phyloP scores from a whole-genome alignment of 768 basidiomycete species.

The Austroboletus eburneus region DNA sequence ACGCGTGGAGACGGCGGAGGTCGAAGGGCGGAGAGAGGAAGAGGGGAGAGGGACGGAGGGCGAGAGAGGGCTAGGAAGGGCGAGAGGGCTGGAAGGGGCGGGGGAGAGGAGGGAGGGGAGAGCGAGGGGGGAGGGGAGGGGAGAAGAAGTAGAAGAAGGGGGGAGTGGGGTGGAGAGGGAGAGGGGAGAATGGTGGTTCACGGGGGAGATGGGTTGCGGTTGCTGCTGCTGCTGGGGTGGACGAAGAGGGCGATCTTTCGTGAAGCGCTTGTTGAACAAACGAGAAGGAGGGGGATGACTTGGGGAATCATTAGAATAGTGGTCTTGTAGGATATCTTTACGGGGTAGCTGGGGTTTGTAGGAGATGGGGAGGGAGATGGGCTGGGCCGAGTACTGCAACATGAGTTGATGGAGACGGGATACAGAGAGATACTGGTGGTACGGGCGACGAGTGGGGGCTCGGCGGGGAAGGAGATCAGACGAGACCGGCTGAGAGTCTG shows the following conservation, averaged over 20 bases:
- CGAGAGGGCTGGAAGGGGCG: conserved; percentile 28
- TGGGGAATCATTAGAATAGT: conserved; percentile 26
- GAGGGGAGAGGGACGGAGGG: conserved; percentile 28
- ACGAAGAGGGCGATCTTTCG: conserved; percentile 27
- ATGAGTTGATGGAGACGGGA: conserved; percentile 38
- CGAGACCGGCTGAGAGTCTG: conserved; percentile 44
- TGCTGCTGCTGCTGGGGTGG: conserved; percentile 17
- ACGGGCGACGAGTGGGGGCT: conserved; percentile 30
- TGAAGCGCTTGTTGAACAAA: conserved; percentile 33
- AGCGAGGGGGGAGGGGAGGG: conserved; percentile 27
- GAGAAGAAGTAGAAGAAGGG: conserved; percentile 14
- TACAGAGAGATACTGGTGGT: conserved; percentile 29
- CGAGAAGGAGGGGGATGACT: conserved; percentile 18
- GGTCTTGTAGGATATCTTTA: conserved; percentile 31
- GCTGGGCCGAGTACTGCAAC: conserved; percentile 52
- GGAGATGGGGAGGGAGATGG: conserved; percentile 30
- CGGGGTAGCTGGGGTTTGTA: conserved; percentile 26
- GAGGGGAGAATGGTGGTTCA: conserved; percentile 18
- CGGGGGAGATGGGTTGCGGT: not conserved
- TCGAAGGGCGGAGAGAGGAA: conserved; percentile 35
- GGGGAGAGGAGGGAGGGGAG: conserved; percentile 31
- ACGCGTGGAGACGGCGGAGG: conserved; percentile 27
- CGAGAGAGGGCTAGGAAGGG: conserved; percentile 35
- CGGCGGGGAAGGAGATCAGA: conserved; percentile 41
- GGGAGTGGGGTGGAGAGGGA: conserved; percentile 7